Percentiles rank a stretch among this genome's conserved stretches.
Conservation (phyloP, 306 rosid species). For the Cucurbita moschata region DNA sequence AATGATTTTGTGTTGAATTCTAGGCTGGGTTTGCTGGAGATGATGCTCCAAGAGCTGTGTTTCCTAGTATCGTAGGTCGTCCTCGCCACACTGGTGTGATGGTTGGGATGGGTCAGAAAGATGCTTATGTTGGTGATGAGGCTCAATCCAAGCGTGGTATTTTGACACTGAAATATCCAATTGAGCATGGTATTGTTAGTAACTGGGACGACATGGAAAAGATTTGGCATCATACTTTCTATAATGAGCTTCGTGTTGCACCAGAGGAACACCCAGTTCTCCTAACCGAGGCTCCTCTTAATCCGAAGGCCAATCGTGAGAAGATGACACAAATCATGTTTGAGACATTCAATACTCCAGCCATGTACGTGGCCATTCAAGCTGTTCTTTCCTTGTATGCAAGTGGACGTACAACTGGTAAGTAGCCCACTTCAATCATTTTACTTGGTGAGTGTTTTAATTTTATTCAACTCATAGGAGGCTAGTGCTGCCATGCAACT, state of each 20-base stretch:
- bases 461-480: not conserved
- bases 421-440: conserved; percentile 6
- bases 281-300: conserved; percentile 93
- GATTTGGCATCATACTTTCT: conserved; percentile 99
- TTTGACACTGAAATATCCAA: conserved; percentile 83
- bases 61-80: conserved; percentile 97
- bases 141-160: conserved; percentile 98
- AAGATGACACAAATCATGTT: conserved; percentile 99
- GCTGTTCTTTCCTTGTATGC: conserved; percentile 97
- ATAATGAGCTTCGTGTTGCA: conserved; percentile 96
- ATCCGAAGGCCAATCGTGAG: conserved; percentile 97
- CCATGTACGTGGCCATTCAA: conserved; percentile 99
- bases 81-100: conserved; percentile 99
- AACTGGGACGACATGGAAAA: conserved; percentile 99
- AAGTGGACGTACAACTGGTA: conserved; percentile 99
- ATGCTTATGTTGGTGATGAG: conserved; percentile 98
- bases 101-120: conserved; percentile 99
- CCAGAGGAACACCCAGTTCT: conserved; percentile 99
- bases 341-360: conserved; percentile 94
- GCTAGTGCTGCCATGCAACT: not conserved
- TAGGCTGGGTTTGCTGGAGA: conserved; percentile 99
- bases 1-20: conserved; percentile 2
- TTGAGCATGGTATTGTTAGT: conserved; percentile 97
- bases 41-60: conserved; percentile 99
- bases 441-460: not conserved